Percentiles rank a stretch among this genome's conserved stretches.
phyloP scores from a whole-genome alignment of 2,329 filamentous ascomycete genomes.

The Cytospora piceicola region DNA sequence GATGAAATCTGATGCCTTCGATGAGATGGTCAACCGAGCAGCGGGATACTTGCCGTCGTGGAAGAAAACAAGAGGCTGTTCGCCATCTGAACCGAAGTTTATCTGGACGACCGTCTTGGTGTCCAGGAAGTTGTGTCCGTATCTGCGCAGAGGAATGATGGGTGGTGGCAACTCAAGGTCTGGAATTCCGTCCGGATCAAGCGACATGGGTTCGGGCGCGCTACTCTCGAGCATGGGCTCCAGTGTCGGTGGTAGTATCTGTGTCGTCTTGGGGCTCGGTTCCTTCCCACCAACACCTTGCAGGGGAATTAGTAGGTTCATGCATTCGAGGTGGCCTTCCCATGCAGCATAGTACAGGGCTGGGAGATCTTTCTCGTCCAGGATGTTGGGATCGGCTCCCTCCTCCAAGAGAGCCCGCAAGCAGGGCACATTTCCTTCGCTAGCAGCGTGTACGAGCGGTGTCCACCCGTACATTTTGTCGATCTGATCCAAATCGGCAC shows the following conservation, averaged over 20 bases:
- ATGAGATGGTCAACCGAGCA: conserved; percentile 92
- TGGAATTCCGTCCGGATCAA: conserved; percentile 87
- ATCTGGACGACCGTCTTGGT: conserved; percentile 96
- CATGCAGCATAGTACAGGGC: conserved; percentile 99
- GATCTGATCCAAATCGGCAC: conserved; percentile 86
- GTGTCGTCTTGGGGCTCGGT: conserved; percentile 48
- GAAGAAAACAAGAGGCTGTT: conserved; percentile 88
- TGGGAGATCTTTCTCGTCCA: conserved; percentile 90
- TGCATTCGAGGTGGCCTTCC: conserved; percentile 95
- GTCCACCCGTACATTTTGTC: conserved; percentile 99
- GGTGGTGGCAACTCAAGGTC: conserved; percentile 90
- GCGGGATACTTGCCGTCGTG: conserved; percentile 96
- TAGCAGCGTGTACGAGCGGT: conserved; percentile 91
- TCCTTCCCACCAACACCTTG: conserved; percentile 8
- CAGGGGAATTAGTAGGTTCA: conserved; percentile 72
- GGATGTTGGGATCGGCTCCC: conserved; percentile 75
- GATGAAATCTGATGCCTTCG: conserved; percentile 93
- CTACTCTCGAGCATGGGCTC: conserved; percentile 52
- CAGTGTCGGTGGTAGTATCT: conserved; percentile 40
- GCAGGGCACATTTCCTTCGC: conserved; percentile 91
- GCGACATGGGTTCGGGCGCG: conserved; percentile 63
- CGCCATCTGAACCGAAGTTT: conserved; percentile 76
- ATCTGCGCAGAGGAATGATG: conserved; percentile 91
- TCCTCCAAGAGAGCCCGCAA: conserved; percentile 79
- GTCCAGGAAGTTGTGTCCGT: conserved; percentile 97